A percentile compares a stretch with the other conserved stretches of the same genome.
These are phyloP conservation scores for Fraxinus sp. DNA, from an alignment of 305 asterid species.

Conservation along the genomic window DNA sequence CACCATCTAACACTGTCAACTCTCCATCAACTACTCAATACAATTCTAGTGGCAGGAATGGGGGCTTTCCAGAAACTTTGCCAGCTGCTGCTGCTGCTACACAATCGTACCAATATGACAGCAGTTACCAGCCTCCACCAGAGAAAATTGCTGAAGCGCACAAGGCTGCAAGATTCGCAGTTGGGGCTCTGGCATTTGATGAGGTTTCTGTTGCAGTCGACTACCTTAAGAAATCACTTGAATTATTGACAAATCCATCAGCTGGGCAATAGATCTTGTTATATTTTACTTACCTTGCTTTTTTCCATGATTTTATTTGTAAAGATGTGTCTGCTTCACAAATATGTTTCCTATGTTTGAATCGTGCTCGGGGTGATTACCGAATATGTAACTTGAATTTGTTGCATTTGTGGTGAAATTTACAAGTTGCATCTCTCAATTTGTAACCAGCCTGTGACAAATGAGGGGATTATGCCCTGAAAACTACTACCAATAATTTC, in stretches of 20 bases:
- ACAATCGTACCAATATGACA: conserved; percentile 54
- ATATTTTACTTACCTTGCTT: neutral
- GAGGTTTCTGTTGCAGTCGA: conserved; percentile 77
- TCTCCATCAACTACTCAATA: conserved; percentile 46
- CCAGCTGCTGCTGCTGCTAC: conserved; percentile 26
- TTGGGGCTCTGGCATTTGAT: conserved; percentile 89
- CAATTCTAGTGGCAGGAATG: conserved; percentile 43
- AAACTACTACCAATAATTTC: neutral
- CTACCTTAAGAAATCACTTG: conserved; percentile 67
- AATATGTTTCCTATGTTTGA: conserved; percentile 14
- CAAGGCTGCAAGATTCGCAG: conserved; percentile 93
- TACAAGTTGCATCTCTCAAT: neutral
- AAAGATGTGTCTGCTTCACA: conserved; percentile 19
- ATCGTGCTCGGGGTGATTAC: neutral
- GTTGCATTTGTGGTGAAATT: conserved; percentile 16
- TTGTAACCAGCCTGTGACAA: neutral
- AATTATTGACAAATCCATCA: conserved; percentile 75
- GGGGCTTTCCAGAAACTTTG: conserved; percentile 42
- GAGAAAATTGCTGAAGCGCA: conserved; percentile 88
- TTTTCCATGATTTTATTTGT: conserved; percentile 22
- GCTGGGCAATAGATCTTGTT: conserved; percentile 39
- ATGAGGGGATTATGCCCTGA: neutral
- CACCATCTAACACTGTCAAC: conserved; percentile 35
- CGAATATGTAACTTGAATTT: neutral
- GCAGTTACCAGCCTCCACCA: conserved; percentile 73